phyloP scores from a whole-genome alignment of 2,329 filamentous ascomycete species.

The Colletotrichum tamarilloi region DNA sequence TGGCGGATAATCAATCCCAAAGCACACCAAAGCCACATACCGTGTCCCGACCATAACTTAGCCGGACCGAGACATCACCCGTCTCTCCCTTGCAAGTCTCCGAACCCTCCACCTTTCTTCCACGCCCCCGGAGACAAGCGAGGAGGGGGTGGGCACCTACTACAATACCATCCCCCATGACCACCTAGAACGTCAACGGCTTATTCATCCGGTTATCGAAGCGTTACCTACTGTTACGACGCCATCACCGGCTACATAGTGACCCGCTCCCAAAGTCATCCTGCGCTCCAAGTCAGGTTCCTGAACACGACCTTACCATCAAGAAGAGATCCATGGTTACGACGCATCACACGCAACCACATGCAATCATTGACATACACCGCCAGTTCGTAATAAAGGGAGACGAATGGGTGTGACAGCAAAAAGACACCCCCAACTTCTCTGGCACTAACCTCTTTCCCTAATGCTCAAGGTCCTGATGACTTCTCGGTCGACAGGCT shows the following conservation, averaged over 20 bases:
- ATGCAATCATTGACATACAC: not conserved
- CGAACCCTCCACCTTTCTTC: not conserved
- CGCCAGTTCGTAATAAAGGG: not conserved
- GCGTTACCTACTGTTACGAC: not conserved
- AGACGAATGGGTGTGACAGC: not conserved
- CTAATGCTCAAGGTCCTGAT: not conserved
- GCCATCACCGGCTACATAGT: not conserved
- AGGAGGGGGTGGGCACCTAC: not conserved
- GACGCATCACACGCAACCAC: not conserved
- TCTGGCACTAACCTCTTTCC: not conserved
- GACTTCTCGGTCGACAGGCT: not conserved
- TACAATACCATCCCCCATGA: not conserved
- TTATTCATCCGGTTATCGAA: constrained; percentile 16
- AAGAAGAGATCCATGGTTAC: not conserved
- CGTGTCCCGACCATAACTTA: not conserved
- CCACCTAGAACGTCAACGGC: not conserved
- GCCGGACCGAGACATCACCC: not conserved
- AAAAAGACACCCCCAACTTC: not conserved
- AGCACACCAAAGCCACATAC: not conserved
- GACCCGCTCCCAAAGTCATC: not conserved
- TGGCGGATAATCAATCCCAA: not conserved
- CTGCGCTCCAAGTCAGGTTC: not conserved
- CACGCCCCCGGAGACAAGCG: not conserved
- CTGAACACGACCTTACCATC: not conserved
- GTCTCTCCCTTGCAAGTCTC: not conserved